Conservation (phyloP, 306 rosid genomes). For the Citrullus amarus region DNA sequence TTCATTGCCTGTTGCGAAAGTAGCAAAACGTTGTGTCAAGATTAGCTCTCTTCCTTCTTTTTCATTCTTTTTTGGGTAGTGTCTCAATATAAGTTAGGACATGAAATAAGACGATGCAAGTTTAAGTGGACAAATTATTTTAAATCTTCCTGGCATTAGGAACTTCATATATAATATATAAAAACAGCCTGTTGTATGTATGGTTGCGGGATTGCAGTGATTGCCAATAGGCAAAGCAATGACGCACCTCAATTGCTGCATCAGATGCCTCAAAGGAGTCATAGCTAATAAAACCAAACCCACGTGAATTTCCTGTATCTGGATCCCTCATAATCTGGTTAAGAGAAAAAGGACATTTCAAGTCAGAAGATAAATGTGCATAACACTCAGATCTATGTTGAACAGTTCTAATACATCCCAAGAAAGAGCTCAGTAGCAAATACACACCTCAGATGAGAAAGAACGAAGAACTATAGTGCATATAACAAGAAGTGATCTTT, state of each 20-base stretch:
- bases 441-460: not conserved
- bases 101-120: not conserved
- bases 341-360: not conserved
- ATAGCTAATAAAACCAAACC: constrained; percentile 95
- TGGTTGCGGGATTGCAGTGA: not conserved
- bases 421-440: not conserved
- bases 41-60: not conserved
- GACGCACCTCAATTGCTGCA: constrained; percentile 81
- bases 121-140: not conserved
- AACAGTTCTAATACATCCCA: not conserved
- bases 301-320: constrained; percentile 92
- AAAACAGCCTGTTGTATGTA: not conserved
- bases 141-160: not conserved
- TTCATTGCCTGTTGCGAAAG: constrained; percentile 69
- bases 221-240: not conserved
- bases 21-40: not conserved
- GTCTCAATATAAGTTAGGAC: not conserved
- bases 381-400: not conserved
- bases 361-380: constrained; percentile 12
- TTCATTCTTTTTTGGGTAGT: not conserved
- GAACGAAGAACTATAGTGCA: not conserved
- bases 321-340: constrained; percentile 99
- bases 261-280: constrained; percentile 99
- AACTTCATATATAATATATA: not conserved
- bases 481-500: not conserved